phyloP scores from a whole-genome alignment of 169 alveolate genomes.

The Babesia ovata region DNA sequence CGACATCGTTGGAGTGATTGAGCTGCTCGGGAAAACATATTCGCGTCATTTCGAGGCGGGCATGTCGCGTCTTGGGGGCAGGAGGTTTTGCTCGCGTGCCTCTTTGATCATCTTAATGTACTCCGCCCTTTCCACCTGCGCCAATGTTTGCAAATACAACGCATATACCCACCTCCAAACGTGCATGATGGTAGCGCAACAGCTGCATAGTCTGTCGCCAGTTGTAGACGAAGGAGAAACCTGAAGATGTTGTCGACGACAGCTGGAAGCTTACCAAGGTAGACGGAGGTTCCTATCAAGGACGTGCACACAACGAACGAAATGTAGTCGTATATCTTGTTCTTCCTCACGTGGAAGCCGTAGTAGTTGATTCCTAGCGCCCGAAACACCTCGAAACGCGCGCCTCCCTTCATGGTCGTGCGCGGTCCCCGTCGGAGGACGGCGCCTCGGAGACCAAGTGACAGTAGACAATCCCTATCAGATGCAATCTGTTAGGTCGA shows the following conservation, averaged over 20 bases:
- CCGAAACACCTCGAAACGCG: conserved; percentile 66
- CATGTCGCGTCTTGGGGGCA: conserved; percentile 46
- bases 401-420: conserved; percentile 49
- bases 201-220: conserved; percentile 66
- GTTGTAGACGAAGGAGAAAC: conserved; percentile 59
- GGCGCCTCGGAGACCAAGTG: too few relatives aligned
- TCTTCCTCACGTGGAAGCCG: conserved; percentile 68
- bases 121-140: conserved; percentile 59
- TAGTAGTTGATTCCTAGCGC: conserved; percentile 63
- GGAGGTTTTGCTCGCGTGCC: conserved; percentile 59
- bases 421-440: neutral
- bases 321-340: conserved; percentile 62
- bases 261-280: conserved; percentile 48
- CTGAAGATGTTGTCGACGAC: conserved; percentile 20
- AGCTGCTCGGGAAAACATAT: neutral
- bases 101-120: conserved; percentile 48
- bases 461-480: too few relatives aligned
- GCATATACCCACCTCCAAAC: conserved; percentile 44
- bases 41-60: conserved; percentile 2
- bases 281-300: conserved; percentile 56
- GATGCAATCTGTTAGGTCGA: neutral
- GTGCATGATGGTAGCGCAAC: conserved; percentile 65
- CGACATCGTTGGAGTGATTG: neutral
- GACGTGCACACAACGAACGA: conserved; percentile 55
- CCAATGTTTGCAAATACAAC: neutral